Percentiles rank a stretch among this genome's conserved stretches.
Evolutionary conservation across 2,329 filamentous ascomycete species (phyloP).

Genomic region (Ophiostoma pallidulum): DNA sequence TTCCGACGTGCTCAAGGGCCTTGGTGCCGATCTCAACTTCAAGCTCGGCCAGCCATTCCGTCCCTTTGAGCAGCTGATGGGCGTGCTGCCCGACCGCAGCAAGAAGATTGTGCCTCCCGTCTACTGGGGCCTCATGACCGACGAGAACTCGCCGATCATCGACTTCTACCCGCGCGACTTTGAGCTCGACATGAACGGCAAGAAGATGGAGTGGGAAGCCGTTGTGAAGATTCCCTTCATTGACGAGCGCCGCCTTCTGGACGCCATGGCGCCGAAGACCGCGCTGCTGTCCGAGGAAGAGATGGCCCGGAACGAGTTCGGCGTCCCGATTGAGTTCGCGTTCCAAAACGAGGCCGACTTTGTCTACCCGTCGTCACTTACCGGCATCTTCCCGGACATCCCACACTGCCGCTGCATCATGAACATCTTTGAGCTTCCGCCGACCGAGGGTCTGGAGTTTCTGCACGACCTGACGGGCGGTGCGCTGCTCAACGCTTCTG

Average conservation of each 20-base stretch:
- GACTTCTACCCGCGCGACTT: conserved; percentile 98
- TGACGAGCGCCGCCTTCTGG: conserved; percentile 75
- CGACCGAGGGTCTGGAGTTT: conserved; percentile 80
- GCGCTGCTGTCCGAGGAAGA: conserved; percentile 68
- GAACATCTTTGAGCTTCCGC: conserved; percentile 92
- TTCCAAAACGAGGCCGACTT: conserved; percentile 71
- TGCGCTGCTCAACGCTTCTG: conserved; percentile 68
- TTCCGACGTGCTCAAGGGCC: conserved; percentile 74
- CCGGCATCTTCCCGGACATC: conserved; percentile 84
- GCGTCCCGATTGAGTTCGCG: conserved; percentile 86
- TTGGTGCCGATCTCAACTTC: conserved; percentile 84
- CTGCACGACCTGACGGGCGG: conserved; percentile 76
- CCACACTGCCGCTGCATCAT: conserved; percentile 81
- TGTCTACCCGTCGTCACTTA: conserved; percentile 76
- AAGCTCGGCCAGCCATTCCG: conserved; percentile 89
- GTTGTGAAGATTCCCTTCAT: conserved; percentile 99
- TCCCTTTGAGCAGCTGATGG: conserved; percentile 96
- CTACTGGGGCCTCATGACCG: conserved; percentile 90
- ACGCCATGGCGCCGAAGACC: conserved; percentile 80
- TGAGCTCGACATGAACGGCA: conserved; percentile 97
- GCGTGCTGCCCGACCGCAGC: conserved; percentile 91
- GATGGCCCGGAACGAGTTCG: conserved; percentile 77
- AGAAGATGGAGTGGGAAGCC: conserved; percentile 99
- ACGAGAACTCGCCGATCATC: conserved; percentile 80
- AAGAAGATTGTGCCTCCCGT: conserved; percentile 86